phyloP scores from a whole-genome alignment of 805 yeast species.

The Saturnispora sekii region DNA sequence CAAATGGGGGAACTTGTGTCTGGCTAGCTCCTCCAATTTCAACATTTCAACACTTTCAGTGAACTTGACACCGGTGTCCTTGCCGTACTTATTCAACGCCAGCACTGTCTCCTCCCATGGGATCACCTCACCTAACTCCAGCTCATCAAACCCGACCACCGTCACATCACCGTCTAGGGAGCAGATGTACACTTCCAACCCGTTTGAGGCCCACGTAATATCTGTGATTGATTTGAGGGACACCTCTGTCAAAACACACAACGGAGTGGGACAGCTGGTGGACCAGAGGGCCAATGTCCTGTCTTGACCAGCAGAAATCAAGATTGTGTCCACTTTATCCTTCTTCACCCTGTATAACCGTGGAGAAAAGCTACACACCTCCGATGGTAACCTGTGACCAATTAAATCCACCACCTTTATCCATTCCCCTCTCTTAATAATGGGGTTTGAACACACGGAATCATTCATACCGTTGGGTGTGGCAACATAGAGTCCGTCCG shows the following conservation, averaged over 20 bases:
- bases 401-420: conserved; percentile 62
- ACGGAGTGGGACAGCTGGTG: conserved; percentile 64
- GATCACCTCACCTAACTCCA: conserved; percentile 51
- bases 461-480: conserved; percentile 83
- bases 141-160: conserved; percentile 49
- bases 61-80: conserved; percentile 74
- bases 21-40: conserved; percentile 56
- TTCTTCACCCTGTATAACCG: conserved; percentile 39
- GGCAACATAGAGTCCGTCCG: conserved; percentile 81
- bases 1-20: conserved; percentile 8
- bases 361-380: conserved; percentile 69
- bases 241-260: conserved; percentile 70
- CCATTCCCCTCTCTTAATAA: conserved; percentile 74
- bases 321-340: conserved; percentile 37
- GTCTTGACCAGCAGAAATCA: conserved; percentile 97
- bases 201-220: conserved; percentile 80
- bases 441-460: conserved; percentile 64
- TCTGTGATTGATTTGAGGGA: conserved; percentile 77
- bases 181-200: conserved; percentile 59
- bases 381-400: conserved; percentile 82
- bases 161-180: conserved; percentile 82
- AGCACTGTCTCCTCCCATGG: conserved; percentile 59
- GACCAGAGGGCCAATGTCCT: conserved; percentile 83
- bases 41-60: conserved; percentile 84
- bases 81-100: conserved; percentile 77